Percentiles rank a stretch among this genome's conserved stretches.
These are phyloP conservation scores for Pseudovirgaria hyperparasitica DNA, from an alignment of 2,329 filamentous ascomycete species.

Conservation along the genomic window DNA sequence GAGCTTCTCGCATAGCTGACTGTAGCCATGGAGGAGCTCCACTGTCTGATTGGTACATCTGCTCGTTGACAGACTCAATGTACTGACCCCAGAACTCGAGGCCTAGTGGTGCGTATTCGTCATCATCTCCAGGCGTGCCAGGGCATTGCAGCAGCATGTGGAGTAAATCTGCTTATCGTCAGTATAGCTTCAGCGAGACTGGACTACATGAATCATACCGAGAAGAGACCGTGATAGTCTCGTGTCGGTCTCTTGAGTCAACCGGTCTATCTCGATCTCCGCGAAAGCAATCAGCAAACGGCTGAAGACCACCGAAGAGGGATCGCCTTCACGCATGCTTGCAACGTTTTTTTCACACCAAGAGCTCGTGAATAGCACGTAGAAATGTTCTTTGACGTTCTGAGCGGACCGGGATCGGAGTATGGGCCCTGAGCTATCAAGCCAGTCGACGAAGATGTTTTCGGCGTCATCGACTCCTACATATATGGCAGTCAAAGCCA, in stretches of 20 bases:
- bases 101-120: conserved; percentile 60
- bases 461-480: too few species aligned
- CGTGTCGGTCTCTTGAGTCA: too few species aligned
- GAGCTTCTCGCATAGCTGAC: conserved; percentile 45
- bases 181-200: conserved; percentile 1
- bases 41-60: conserved; percentile 16
- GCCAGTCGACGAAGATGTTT: too few species aligned
- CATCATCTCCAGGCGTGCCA: conserved; percentile 57
- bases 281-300: conserved; percentile 56
- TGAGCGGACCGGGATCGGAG: too few species aligned
- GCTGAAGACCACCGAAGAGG: conserved; percentile 53
- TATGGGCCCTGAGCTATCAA: too few species aligned
- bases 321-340: conserved; percentile 44
- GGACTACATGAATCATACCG: too few species aligned
- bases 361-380: conserved; percentile 43
- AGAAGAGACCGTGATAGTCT: too few species aligned
- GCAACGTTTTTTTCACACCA: conserved; percentile 47
- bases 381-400: conserved; percentile 47
- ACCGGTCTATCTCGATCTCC: conserved; percentile 51
- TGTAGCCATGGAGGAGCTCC: conserved; percentile 42
- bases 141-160: conserved; percentile 52
- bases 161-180: conserved; percentile 29
- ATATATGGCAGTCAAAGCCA: too few species aligned
- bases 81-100: conserved; percentile 75
- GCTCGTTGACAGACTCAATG: conserved; percentile 54